These are phyloP conservation scores for Yamadazyma taylorii DNA, from an alignment of 1,139 yeast species.

Conservation along the genomic window DNA sequence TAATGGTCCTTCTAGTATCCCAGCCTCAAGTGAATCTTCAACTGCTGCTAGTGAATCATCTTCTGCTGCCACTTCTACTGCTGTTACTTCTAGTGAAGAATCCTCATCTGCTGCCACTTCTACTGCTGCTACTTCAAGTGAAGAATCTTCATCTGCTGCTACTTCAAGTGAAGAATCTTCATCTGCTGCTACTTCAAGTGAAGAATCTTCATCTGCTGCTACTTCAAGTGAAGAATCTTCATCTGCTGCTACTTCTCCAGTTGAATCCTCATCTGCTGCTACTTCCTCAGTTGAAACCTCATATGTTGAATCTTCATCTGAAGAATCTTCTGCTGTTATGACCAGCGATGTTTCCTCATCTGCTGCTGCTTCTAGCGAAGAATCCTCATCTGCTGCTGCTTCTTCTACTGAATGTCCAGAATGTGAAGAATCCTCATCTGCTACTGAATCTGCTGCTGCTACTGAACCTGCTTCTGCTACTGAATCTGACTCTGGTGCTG, in stretches of 20 bases:
- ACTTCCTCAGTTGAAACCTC: constrained; percentile 2
- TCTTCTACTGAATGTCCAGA: constrained; percentile 4
- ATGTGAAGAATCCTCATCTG: neutral
- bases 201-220: constrained; percentile 6
- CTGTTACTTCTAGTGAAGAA: constrained; percentile 4
- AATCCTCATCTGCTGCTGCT: neutral
- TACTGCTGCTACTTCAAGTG: constrained; percentile 4
- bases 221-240: constrained; percentile 4
- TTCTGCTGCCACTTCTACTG: constrained; percentile 7
- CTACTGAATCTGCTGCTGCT: constrained; percentile 1
- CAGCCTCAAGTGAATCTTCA: constrained; percentile 4
- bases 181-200: constrained; percentile 7
- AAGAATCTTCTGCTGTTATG: neutral
- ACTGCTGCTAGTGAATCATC: constrained; percentile 5
- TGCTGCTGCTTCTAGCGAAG: neutral
- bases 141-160: constrained; percentile 5
- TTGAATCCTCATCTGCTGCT: constrained; percentile 1
- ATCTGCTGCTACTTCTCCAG: constrained; percentile 4
- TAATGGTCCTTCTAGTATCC: constrained; percentile 9
- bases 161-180: constrained; percentile 7
- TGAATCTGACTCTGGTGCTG: constrained; percentile 4
- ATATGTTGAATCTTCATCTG: constrained; percentile 3
- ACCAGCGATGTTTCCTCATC: constrained; percentile 1
- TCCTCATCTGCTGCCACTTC: constrained; percentile 8
- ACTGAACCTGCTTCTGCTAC: constrained; percentile 2